These are phyloP conservation scores for Aureobasidium sp. DNA, from an alignment of 2,329 filamentous ascomycete genomes.

Conservation along the genomic window DNA sequence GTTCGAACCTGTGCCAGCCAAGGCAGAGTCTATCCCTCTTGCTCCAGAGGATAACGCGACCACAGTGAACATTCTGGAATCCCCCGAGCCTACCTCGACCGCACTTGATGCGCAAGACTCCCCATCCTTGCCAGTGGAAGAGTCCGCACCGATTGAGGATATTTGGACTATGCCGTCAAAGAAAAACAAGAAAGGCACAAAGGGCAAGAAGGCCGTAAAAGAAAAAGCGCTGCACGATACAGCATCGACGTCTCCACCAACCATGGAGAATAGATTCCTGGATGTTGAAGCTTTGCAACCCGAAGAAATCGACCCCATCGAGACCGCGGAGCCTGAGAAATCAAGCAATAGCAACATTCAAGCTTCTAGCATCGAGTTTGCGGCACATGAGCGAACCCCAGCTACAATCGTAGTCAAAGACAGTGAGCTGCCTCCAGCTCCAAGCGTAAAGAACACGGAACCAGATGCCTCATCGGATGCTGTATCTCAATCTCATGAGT, in stretches of 20 bases:
- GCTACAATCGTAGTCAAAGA: neutral
- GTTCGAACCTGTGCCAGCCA: neutral
- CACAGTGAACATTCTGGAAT: neutral
- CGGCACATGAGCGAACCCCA: neutral
- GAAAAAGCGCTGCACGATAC: neutral
- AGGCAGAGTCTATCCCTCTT: neutral
- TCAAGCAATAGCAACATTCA: neutral
- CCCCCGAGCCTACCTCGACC: neutral
- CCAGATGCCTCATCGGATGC: neutral
- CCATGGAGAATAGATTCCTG: neutral
- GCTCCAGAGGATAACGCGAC: neutral
- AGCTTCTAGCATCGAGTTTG: neutral
- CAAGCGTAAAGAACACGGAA: neutral
- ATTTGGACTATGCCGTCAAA: neutral
- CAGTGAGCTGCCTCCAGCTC: neutral
- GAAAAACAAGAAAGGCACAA: constrained; percentile 25
- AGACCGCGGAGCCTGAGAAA: neutral
- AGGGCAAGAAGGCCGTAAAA: constrained; percentile 18
- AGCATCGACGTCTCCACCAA: neutral
- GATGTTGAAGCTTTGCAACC: neutral
- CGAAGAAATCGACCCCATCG: neutral
- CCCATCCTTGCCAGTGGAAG: neutral
- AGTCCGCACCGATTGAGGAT: neutral
- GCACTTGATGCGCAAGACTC: neutral
- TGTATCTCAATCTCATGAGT: neutral